phyloP scores from a whole-genome alignment of 2,329 filamentous ascomycete genomes.

The Lachnellula arida region DNA sequence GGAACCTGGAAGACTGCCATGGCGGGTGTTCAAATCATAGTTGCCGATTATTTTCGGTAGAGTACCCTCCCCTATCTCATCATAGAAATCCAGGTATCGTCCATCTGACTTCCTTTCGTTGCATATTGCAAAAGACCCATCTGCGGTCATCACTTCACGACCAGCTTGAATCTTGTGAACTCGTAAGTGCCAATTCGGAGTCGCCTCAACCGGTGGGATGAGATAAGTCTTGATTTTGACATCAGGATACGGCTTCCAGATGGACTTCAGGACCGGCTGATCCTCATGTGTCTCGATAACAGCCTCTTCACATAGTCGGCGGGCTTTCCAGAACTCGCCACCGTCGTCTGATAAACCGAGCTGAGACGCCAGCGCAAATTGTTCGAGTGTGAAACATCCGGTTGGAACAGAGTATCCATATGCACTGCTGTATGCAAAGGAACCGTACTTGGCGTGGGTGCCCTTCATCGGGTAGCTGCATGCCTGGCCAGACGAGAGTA shows the following conservation, averaged over 20 bases:
- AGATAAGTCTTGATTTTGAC: constrained; percentile 62
- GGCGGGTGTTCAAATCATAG: constrained; percentile 52
- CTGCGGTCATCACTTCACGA: constrained; percentile 63
- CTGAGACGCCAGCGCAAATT: constrained; percentile 71
- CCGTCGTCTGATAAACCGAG: constrained; percentile 72
- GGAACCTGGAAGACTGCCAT: constrained; percentile 46
- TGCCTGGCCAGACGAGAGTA: constrained; percentile 72
- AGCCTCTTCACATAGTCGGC: constrained; percentile 62
- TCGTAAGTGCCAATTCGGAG: constrained; percentile 67
- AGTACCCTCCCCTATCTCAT: constrained; percentile 44
- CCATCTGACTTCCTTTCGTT: constrained; percentile 47
- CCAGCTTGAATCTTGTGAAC: constrained; percentile 57
- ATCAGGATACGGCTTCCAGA: constrained; percentile 67
- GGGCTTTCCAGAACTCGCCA: constrained; percentile 74
- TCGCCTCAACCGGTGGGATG: constrained; percentile 52
- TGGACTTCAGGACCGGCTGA: constrained; percentile 58
- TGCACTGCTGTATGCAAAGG: constrained; percentile 71
- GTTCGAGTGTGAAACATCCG: constrained; percentile 69
- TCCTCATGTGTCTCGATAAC: constrained; percentile 53
- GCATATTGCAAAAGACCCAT: constrained; percentile 69
- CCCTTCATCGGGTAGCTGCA: constrained; percentile 79
- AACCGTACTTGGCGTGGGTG: constrained; percentile 76
- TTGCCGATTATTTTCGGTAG: constrained; percentile 54
- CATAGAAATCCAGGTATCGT: constrained; percentile 45
- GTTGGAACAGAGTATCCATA: constrained; percentile 76